Conservation (phyloP, 139 green algal species). For the Auxenochlorella protothecoides region DNA sequence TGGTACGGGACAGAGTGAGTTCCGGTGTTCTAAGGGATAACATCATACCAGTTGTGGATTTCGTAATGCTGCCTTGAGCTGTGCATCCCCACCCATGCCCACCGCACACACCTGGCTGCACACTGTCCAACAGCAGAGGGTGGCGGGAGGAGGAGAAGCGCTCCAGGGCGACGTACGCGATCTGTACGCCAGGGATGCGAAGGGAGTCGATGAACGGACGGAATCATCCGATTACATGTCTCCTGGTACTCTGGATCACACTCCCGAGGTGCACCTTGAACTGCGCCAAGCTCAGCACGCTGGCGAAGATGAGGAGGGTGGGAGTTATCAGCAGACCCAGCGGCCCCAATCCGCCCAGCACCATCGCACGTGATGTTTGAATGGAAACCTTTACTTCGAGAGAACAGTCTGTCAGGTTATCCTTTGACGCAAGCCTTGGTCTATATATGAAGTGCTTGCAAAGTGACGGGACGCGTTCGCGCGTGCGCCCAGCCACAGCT, state of each 20-base stretch:
- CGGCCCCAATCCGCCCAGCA: not conserved
- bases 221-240: not conserved
- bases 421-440: too few relatives aligned
- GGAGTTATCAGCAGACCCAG: not conserved
- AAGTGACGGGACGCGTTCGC: not conserved
- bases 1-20: not conserved
- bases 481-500: not conserved
- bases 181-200: not conserved
- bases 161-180: not conserved
- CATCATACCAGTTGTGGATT: not conserved
- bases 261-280: slow-evolving; percentile 7
- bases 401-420: too few relatives aligned
- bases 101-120: too few relatives aligned
- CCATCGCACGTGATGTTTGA: not conserved
- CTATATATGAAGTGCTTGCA: not conserved
- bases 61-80: too few relatives aligned
- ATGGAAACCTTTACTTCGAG: too few relatives aligned
- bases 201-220: not conserved
- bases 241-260: too few relatives aligned
- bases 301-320: not conserved
- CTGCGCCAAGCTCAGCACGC: not conserved
- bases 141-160: not conserved
- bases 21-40: not conserved
- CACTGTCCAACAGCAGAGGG: not conserved
- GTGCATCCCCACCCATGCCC: too few relatives aligned